These are phyloP conservation scores for Didymella keratinophila DNA, from an alignment of 2,329 filamentous ascomycete genomes.

Conservation along the genomic window DNA sequence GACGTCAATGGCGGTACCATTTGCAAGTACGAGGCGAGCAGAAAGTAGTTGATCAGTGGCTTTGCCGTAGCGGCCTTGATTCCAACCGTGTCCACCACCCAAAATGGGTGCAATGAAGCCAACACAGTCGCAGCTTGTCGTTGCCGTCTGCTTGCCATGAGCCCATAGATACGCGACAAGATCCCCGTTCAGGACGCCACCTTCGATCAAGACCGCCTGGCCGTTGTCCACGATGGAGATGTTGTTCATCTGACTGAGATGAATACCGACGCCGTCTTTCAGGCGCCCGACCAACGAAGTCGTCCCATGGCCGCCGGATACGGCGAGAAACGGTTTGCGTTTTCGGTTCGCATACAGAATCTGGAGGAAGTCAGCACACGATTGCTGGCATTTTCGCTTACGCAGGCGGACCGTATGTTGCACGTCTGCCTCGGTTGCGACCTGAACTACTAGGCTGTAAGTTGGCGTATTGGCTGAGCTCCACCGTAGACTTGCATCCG, in stretches of 20 bases:
- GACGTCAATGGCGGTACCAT: conserved; percentile 43
- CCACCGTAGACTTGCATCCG: conserved; percentile 1
- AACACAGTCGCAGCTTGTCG: conserved; percentile 34
- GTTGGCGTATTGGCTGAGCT: conserved; percentile 24
- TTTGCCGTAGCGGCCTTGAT: conserved; percentile 57
- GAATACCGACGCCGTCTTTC: conserved; percentile 20
- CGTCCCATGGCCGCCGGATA: conserved; percentile 48
- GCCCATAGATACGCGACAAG: conserved; percentile 36
- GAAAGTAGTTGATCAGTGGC: conserved; percentile 37
- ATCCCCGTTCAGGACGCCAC: conserved; percentile 36
- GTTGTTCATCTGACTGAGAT: conserved; percentile 1
- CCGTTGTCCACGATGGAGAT: conserved; percentile 3
- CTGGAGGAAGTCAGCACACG: conserved; percentile 9
- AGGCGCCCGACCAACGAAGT: conserved; percentile 33
- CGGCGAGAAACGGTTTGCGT: conserved; percentile 47
- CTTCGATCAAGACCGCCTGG: conserved; percentile 27
- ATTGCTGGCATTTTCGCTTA: background rate
- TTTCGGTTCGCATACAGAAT: conserved; percentile 33
- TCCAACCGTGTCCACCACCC: conserved; percentile 65
- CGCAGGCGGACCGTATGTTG: conserved; percentile 24
- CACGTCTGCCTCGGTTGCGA: conserved; percentile 31
- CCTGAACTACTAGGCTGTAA: conserved; percentile 32
- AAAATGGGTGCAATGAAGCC: conserved; percentile 66
- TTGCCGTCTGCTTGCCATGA: conserved; percentile 37
- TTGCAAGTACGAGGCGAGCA: conserved; percentile 50